Evolutionary conservation across 2,329 filamentous ascomycete species (phyloP).

Genomic region (Escovopsis weberi): DNA sequence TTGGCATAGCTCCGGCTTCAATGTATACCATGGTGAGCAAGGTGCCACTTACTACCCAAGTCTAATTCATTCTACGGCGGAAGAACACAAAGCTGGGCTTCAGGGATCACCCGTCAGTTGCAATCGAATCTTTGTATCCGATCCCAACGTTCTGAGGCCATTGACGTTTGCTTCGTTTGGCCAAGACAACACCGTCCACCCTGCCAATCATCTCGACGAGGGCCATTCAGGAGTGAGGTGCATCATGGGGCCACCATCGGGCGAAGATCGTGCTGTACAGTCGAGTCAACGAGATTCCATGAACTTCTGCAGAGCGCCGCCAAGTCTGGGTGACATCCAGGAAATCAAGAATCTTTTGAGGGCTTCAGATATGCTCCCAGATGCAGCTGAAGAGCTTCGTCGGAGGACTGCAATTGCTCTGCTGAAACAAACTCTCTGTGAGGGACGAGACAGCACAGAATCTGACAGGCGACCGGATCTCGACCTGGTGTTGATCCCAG

Average conservation of each 20-base stretch:
- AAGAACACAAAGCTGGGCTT: no score
- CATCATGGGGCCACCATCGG: no score
- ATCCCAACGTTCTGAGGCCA: no score
- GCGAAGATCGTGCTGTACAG: neutral
- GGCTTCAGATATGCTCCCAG: conserved; percentile 29
- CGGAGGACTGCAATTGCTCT: conserved; percentile 30
- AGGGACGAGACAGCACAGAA: conserved; percentile 7
- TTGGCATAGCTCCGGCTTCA: conserved; percentile 14
- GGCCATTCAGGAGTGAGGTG: no score
- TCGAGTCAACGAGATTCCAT: conserved; percentile 10
- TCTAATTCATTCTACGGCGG: conserved; percentile 16
- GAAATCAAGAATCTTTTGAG: conserved; percentile 24
- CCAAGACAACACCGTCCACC: no score
- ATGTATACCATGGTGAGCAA: conserved; percentile 41
- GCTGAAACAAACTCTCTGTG: conserved; percentile 27
- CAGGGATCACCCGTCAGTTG: no score
- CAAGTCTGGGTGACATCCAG: conserved; percentile 16
- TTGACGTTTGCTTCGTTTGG: no score
- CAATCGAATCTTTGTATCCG: no score
- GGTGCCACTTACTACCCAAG: conserved; percentile 51
- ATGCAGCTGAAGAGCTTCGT: conserved; percentile 23
- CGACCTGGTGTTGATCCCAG: conserved; percentile 38
- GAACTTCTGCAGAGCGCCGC: conserved; percentile 14
- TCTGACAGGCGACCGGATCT: conserved; percentile 10
- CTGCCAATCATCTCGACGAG: no score